Evolutionary conservation across 169 alveolate species (phyloP).

Genomic region (Plasmodium knowlesi): DNA sequence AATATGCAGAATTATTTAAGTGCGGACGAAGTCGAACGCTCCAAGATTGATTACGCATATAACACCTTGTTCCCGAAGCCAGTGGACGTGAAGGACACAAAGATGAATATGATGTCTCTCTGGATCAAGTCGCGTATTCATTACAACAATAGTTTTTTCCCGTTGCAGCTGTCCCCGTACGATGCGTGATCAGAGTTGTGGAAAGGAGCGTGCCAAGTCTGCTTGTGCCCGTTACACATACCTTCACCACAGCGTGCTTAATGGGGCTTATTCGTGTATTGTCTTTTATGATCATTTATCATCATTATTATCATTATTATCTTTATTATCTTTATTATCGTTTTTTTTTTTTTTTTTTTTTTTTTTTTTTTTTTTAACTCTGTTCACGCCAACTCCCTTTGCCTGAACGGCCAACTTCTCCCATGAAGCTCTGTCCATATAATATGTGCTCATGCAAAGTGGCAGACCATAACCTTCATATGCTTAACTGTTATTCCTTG

Average conservation of each 20-base stretch:
- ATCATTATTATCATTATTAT: not conserved
- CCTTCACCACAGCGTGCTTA: not conserved
- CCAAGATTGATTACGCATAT: slow-evolving; percentile 80
- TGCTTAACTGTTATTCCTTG: not conserved
- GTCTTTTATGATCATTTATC: not conserved
- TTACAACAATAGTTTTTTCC: slow-evolving; percentile 58
- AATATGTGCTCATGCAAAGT: not conserved
- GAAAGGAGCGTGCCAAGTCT: not conserved
- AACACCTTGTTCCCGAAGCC: slow-evolving; percentile 79
- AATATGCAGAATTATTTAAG: slow-evolving; percentile 76
- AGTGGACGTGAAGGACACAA: slow-evolving; percentile 73
- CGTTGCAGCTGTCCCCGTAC: slow-evolving; percentile 51
- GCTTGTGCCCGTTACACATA: not conserved
- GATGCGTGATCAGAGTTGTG: not conserved
- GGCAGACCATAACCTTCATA: not conserved
- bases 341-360: no score
- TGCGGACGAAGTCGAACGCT: slow-evolving; percentile 74
- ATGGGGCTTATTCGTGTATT: not conserved
- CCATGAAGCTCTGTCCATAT: not conserved
- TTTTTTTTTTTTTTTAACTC: no score
- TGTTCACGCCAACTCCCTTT: not conserved
- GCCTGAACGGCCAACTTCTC: not conserved
- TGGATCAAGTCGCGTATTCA: slow-evolving; percentile 82
- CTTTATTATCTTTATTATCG: no score
- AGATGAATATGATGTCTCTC: slow-evolving; percentile 77